Evolutionary conservation across 73 alveolate genomes (phyloP).

Genomic region (Paraurostyla sp.): DNA sequence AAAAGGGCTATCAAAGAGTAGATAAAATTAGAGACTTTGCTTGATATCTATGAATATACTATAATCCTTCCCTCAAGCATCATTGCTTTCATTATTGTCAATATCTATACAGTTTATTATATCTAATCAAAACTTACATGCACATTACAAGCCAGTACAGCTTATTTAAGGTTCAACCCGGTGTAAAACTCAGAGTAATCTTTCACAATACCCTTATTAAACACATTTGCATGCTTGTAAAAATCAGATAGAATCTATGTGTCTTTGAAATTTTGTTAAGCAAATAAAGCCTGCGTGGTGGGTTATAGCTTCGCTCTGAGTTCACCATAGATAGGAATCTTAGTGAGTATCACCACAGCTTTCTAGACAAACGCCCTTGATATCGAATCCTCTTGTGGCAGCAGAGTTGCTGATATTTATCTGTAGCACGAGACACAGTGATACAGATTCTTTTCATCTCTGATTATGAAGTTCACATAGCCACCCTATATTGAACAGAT

Average conservation of each 20-base stretch:
- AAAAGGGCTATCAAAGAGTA: slow-evolving; percentile 51
- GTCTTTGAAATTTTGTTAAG: slow-evolving; percentile 65
- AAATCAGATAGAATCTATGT: slow-evolving; percentile 51
- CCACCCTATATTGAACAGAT: slow-evolving; percentile 28
- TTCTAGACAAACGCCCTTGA: slow-evolving; percentile 70
- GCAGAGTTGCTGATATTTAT: slow-evolving; percentile 55
- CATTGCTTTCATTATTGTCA: slow-evolving; percentile 56
- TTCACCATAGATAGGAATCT: slow-evolving; percentile 66
- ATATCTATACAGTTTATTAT: not conserved
- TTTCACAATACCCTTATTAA: slow-evolving; percentile 10
- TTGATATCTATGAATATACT: slow-evolving; percentile 58
- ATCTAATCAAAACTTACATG: too few species aligned
- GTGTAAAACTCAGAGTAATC: slow-evolving; percentile 45
- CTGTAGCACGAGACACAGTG: slow-evolving; percentile 73
- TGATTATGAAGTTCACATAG: slow-evolving; percentile 58
- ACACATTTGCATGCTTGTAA: slow-evolving; percentile 56
- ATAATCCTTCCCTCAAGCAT: slow-evolving; percentile 67
- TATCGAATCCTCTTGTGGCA: slow-evolving; percentile 65
- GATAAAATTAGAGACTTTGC: slow-evolving; percentile 63
- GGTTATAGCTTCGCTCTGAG: slow-evolving; percentile 64
- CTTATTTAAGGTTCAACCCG: slow-evolving; percentile 42
- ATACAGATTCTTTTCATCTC: slow-evolving; percentile 57
- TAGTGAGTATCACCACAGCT: slow-evolving; percentile 66
- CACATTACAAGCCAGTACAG: not conserved
- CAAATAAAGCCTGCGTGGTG: slow-evolving; percentile 70